Percentiles rank a stretch among this genome's conserved stretches.
These are phyloP conservation scores for Starmerella sp. DNA, from an alignment of 805 yeast genomes.

Conservation along the genomic window DNA sequence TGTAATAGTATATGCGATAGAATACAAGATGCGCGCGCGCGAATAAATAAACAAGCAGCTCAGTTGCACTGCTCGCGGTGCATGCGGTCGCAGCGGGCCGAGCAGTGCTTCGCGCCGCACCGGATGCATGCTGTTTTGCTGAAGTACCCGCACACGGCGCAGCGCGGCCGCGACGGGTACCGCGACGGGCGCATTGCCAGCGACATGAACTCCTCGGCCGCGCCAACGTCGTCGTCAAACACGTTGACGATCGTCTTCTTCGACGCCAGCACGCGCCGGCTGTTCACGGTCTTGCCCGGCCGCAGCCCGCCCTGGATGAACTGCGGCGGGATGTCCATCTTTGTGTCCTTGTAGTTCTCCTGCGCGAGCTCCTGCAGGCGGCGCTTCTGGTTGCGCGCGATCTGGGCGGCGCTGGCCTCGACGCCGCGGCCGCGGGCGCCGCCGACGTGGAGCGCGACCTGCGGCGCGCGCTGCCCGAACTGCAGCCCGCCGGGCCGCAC, in stretches of 20 bases:
- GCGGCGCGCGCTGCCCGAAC: conserved; percentile 4
- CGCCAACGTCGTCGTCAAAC: conserved; percentile 33
- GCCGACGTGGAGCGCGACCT: neutral
- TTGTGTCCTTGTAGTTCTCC: conserved; percentile 22
- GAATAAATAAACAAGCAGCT: neutral
- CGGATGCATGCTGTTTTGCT: conserved; percentile 28
- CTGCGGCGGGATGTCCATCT: conserved; percentile 22
- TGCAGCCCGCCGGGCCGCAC: conserved; percentile 1
- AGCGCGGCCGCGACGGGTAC: conserved; percentile 30
- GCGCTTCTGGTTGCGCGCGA: conserved; percentile 16
- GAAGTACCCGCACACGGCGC: conserved; percentile 35
- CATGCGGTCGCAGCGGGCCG: conserved; percentile 28
- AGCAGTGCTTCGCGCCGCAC: conserved; percentile 32
- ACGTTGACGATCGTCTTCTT: conserved; percentile 31
- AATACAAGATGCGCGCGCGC: no score
- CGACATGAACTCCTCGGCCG: conserved; percentile 25
- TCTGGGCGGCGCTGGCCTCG: conserved; percentile 13
- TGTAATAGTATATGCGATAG: no score
- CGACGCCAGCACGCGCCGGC: conserved; percentile 31
- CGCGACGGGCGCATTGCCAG: conserved; percentile 29
- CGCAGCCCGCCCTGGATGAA: conserved; percentile 22
- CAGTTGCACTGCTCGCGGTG: conserved; percentile 23
- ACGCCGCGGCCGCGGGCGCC: conserved; percentile 16
- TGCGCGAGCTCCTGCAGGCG: conserved; percentile 21
- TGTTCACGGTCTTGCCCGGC: conserved; percentile 25